Conservation (phyloP, 2,329 filamentous ascomycete species). For the Pseudocercospora eumusae region DNA sequence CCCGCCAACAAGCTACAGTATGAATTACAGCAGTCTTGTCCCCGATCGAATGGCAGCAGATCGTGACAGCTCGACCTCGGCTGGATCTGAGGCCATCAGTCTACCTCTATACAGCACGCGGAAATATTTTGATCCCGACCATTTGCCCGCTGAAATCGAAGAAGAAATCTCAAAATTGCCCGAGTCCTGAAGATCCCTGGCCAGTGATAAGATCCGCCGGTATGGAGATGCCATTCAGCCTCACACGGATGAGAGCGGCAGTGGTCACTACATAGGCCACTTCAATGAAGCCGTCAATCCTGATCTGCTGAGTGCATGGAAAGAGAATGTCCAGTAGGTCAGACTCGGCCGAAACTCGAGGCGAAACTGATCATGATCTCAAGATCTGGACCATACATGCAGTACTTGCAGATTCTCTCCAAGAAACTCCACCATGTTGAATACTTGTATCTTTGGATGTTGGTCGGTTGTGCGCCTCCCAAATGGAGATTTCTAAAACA, state of each 20-base stretch:
- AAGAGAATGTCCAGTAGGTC: neutral
- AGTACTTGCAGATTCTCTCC: slow-evolving; percentile 26
- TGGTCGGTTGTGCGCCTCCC: slow-evolving; percentile 29
- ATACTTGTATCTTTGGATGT: slow-evolving; percentile 34
- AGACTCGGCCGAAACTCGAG: rapidly evolving
- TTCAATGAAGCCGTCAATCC: slow-evolving; percentile 21
- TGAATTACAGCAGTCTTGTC: no score
- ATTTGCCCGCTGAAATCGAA: slow-evolving; percentile 1
- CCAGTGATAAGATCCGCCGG: slow-evolving; percentile 1
- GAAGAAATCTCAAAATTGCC: slow-evolving; percentile 8
- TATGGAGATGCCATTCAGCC: slow-evolving; percentile 26
- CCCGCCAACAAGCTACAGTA: no score
- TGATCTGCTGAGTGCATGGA: neutral
- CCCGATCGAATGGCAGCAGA: no score
- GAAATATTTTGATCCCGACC: neutral
- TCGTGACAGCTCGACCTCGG: no score
- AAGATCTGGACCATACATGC: slow-evolving; percentile 28
- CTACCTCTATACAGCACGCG: no score
- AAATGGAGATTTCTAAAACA: slow-evolving; percentile 32
- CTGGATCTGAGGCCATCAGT: no score
- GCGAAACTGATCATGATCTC: neutral
- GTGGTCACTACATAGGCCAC: slow-evolving; percentile 31
- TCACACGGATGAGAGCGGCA: slow-evolving; percentile 31
- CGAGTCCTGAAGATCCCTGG: neutral
- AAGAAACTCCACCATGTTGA: slow-evolving; percentile 25